These are phyloP conservation scores for Monilinia aucupariae DNA, from an alignment of 2,329 filamentous ascomycete species.

Conservation along the genomic window DNA sequence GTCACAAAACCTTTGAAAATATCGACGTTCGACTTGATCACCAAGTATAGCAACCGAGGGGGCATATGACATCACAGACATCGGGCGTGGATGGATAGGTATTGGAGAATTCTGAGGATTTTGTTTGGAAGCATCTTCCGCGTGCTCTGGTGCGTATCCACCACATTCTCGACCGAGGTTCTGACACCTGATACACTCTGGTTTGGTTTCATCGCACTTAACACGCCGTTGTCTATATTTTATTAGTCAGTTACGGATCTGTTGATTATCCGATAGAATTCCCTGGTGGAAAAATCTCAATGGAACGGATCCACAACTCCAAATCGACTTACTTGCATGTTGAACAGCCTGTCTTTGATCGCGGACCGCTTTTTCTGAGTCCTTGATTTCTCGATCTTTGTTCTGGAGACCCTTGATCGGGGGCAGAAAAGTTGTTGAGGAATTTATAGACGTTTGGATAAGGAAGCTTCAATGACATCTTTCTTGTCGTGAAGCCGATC, in stretches of 20 bases:
- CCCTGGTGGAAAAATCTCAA: slow-evolving; percentile 8
- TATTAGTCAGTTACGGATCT: slow-evolving; percentile 20
- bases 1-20: slow-evolving; percentile 35
- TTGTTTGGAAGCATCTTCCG: slow-evolving; percentile 29
- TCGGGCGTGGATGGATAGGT: slow-evolving; percentile 32
- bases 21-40: slow-evolving; percentile 31
- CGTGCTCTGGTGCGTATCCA: slow-evolving; percentile 33
- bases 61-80: slow-evolving; percentile 31
- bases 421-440: slow-evolving; percentile 34
- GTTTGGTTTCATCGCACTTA: slow-evolving; percentile 36
- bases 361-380: slow-evolving; percentile 34
- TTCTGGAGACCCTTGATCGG: slow-evolving; percentile 32
- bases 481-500: slow-evolving; percentile 21
- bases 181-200: slow-evolving; percentile 34
- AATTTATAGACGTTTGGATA: slow-evolving; percentile 36
- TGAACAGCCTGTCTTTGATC: slow-evolving; percentile 35
- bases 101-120: slow-evolving; percentile 19
- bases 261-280: slow-evolving; percentile 5
- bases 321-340: slow-evolving; percentile 34
- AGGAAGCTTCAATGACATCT: slow-evolving; percentile 34
- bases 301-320: slow-evolving; percentile 3
- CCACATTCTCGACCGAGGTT: slow-evolving; percentile 35
- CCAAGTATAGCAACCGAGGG: slow-evolving; percentile 31
- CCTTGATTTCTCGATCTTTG: slow-evolving; percentile 34
- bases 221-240: slow-evolving; percentile 32